Evolutionary conservation across 805 yeast species (phyloP).

Genomic region (Hyphopichia homilentoma): DNA sequence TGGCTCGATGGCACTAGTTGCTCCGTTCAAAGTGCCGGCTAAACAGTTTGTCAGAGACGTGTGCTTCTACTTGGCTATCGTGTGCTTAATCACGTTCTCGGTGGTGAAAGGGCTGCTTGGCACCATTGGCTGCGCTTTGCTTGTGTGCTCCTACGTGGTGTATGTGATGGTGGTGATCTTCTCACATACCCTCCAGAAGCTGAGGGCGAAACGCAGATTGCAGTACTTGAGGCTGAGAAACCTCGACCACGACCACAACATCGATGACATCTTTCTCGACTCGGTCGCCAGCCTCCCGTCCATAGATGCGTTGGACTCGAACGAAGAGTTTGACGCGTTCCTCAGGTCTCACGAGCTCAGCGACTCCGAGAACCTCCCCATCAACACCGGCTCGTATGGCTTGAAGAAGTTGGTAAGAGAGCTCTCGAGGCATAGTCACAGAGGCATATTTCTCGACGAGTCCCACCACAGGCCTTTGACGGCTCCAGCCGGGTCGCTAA

Average conservation of each 20-base stretch:
- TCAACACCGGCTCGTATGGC: slow-evolving; percentile 28
- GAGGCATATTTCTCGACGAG: slow-evolving; percentile 7
- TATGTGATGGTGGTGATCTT: slow-evolving; percentile 53
- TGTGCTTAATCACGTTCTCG: slow-evolving; percentile 47
- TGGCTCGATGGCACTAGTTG: slow-evolving; percentile 70
- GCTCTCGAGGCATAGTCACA: slow-evolving; percentile 23
- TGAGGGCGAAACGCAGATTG: slow-evolving; percentile 9
- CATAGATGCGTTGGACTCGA: slow-evolving; percentile 18
- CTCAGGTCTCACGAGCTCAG: slow-evolving; percentile 2
- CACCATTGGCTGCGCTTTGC: slow-evolving; percentile 50
- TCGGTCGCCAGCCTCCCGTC: slow-evolving; percentile 21
- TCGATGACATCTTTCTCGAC: slow-evolving; percentile 18
- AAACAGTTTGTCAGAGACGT: slow-evolving; percentile 58
- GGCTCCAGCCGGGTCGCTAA: slow-evolving; percentile 7
- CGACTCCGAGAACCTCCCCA: slow-evolving; percentile 5
- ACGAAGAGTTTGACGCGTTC: slow-evolving; percentile 6
- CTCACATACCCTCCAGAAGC: slow-evolving; percentile 16
- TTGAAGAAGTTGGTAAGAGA: slow-evolving; percentile 29
- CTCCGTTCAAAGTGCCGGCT: slow-evolving; percentile 58
- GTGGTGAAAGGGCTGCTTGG: slow-evolving; percentile 54
- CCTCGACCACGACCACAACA: slow-evolving; percentile 3
- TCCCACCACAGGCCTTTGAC: slow-evolving; percentile 9
- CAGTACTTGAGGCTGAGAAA: slow-evolving; percentile 21
- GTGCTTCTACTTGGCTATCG: slow-evolving; percentile 49
- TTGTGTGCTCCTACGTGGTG: slow-evolving; percentile 52